Base-by-base conservation (phyloP, 805 yeast genomes). In the Pichia rugopelliculosa region DNA sequence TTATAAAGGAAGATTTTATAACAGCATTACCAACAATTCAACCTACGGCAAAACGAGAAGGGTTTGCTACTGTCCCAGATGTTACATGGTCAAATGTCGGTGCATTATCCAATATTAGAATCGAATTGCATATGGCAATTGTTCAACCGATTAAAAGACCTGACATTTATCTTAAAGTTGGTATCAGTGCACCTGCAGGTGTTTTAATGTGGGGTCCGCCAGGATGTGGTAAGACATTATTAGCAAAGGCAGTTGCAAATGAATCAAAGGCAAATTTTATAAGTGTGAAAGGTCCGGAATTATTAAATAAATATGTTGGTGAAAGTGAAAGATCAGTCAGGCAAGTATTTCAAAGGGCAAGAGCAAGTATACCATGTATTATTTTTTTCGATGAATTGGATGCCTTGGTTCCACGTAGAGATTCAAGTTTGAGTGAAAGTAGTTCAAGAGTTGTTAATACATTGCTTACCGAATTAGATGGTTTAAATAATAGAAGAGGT, bases 201-300 rank as follows among this genome's bases (percentile, higher is more conserved):
- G 99, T 93, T 1, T 69, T 93, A 23, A 76, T 93, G 73, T 93
- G 99, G 99, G 99, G 99, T 0, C 99, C 99, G 1, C 99, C 99
- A 3, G 99, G 99, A 34, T 93, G 98, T 70, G 99, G 99, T 75
- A 93, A 93, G 62, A 93, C 99, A 0, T 72, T 93, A 43, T 71
- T 93, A 25, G 98, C 98, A 1, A 93, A 93, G 60, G 99, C 99
- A 2, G 98, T 93, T 3, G 99, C 99, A 11, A 91, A 91, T 62
- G 98, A 93, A 66, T 88, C 96, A 0, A 76, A 95, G 45, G 98
- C 98, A 12, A 93, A 93, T 62, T 93, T 93, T 66, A 93, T 93
- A 36, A 86, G 96, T 11, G 89, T 93, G 27, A 84, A 95, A 53
- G 99, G 99, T 1, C 99, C 99, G 0, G 99, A 91, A 64, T 79